These are phyloP conservation scores for Fusarium xyrophilum DNA, from an alignment of 2,329 filamentous ascomycete species.

Conservation along the genomic window DNA sequence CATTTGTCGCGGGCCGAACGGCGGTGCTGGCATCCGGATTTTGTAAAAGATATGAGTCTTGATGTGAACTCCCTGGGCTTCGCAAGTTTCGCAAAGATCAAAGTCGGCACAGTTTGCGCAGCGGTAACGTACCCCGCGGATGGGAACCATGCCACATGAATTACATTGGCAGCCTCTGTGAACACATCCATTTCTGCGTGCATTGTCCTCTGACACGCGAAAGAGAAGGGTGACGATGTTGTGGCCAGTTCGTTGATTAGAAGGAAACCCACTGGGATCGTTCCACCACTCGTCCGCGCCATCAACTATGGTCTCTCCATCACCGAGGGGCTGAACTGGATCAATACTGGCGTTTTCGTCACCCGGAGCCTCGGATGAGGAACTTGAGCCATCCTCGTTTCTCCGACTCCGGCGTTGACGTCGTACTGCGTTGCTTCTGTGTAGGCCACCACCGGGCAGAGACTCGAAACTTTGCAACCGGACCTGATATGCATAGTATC, in stretches of 20 bases:
- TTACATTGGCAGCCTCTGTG: conserved; percentile 94
- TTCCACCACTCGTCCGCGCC: conserved; percentile 62
- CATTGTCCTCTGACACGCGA: conserved; percentile 92
- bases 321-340: conserved; percentile 41
- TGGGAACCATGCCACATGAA: conserved; percentile 84
- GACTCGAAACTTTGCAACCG: conserved; percentile 36
- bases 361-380: conserved; percentile 50
- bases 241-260: conserved; percentile 67
- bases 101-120: conserved; percentile 97
- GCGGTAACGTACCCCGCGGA: conserved; percentile 89
- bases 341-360: conserved; percentile 55
- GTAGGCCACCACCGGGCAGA: conserved; percentile 53
- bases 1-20: conserved; percentile 80
- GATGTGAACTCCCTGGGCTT: conserved; percentile 76
- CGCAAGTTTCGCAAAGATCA: conserved; percentile 93
- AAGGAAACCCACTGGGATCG: conserved; percentile 50
- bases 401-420: conserved; percentile 51
- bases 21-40: conserved; percentile 86
- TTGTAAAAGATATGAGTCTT: conserved; percentile 98
- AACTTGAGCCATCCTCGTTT: conserved; percentile 51
- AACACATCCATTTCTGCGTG: conserved; percentile 84
- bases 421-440: conserved; percentile 72
- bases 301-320: conserved; percentile 51
- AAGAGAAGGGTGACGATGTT: conserved; percentile 87
- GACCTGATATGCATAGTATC: conserved; percentile 64